Evolutionary conservation across 257 asterid genomes (phyloP).

Genomic region (Nicotiana sylvestris): DNA sequence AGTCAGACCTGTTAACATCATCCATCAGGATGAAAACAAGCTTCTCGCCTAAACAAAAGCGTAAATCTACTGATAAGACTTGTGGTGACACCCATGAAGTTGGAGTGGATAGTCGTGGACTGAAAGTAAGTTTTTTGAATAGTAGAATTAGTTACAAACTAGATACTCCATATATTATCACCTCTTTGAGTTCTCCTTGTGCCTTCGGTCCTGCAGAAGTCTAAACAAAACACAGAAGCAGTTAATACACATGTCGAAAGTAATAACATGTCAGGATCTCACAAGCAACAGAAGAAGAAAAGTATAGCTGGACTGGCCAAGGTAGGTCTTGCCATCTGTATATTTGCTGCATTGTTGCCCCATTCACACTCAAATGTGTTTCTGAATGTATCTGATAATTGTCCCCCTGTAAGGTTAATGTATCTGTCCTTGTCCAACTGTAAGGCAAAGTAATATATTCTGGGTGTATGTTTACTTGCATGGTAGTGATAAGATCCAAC

Average conservation of each 20-base stretch:
- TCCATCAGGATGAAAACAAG: slow-evolving; percentile 39
- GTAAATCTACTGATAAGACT: slow-evolving; percentile 46
- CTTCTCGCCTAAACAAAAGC: slow-evolving; percentile 50
- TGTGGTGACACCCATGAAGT: slow-evolving; percentile 29
- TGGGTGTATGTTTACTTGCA: background rate
- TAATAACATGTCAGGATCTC: slow-evolving; percentile 49
- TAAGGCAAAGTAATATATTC: background rate
- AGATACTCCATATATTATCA: background rate
- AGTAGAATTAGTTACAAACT: background rate
- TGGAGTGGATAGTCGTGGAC: slow-evolving; percentile 30
- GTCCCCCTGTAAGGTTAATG: background rate
- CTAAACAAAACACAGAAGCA: slow-evolving; percentile 37
- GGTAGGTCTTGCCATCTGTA: slow-evolving; percentile 38
- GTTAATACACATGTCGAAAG: slow-evolving; percentile 32
- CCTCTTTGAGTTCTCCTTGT: background rate
- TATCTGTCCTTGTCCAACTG: no score
- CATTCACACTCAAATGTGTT: background rate
- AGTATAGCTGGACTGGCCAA: slow-evolving; percentile 53
- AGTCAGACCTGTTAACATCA: slow-evolving; percentile 46
- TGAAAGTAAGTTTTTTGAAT: slow-evolving; percentile 48
- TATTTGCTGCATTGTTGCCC: slow-evolving; percentile 14
- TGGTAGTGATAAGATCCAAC: background rate
- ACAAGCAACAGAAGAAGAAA: slow-evolving; percentile 54
- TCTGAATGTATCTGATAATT: slow-evolving; percentile 2
- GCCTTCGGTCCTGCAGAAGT: slow-evolving; percentile 43